Base-by-base conservation (phyloP, 1,284 basidiomycete genomes). In the Malassezia equina region DNA sequence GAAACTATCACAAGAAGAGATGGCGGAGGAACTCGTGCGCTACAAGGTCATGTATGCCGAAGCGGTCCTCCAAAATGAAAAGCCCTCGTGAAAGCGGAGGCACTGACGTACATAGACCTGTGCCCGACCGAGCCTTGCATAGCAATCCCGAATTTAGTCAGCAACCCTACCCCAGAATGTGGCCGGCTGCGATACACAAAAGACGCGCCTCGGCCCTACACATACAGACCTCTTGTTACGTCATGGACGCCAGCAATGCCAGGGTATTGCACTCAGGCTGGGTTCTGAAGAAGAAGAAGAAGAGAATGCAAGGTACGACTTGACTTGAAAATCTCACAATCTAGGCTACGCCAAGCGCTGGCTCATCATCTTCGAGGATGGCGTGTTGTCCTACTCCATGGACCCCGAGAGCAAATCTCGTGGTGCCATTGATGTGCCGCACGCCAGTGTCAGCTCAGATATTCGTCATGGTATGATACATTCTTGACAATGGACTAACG, bases 241-340 rank as follows among this genome's bases (percentile, higher is more conserved):
- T n/a, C 46, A 55, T 55, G 52, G 47, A 55, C 17, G 32, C 43
- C 3, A 51, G 48, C 43, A 55, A 32, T 1, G 43, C 33, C 0
- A 27, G 65, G 13, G 56, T 71, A 29, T 53, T 72, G 28, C 61
- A 62, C 36, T 63, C 65, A 7, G 71, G 71, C 55, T 73, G 69
- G 69, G 70, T 73, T 21, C 60, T 73, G 43, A 73, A 73, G 52
- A 73, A 72, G 64, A 73, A 73, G 64, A 62, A 70, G 47, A 73
- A 73, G 61, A 73, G 70, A 58, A 72, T 73, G 65, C 71, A 73
- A 45, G 63, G 62, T 63, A 31, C 23, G 60, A 36, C 3, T 13
- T n/a, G 32, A 4, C 11, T 15, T n/a, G 21, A 17, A 12, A 8
- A 11, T 36, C 19, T 31, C 15, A 46, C 40, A 28, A 11, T 24